Evolutionary conservation across 164 flowering plant species (phyloP).

Genomic region (Cinnamomum chago): DNA sequence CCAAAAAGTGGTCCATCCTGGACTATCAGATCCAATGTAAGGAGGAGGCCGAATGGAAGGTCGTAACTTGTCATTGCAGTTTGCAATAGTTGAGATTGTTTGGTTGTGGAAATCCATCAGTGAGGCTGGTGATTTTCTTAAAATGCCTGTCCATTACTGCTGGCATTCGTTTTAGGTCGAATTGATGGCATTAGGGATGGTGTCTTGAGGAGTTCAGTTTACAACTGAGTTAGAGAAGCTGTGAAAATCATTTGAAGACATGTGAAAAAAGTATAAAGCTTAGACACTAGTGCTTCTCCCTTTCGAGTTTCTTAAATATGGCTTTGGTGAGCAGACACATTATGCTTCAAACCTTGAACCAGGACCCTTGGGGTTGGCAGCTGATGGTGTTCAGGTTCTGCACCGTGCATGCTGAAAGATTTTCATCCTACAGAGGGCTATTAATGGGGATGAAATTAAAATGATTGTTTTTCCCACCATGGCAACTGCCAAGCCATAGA

Average conservation of each 20-base stretch:
- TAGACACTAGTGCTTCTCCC: background rate
- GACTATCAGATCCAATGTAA: constrained; percentile 10
- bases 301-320: background rate
- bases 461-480: no score
- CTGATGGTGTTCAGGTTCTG: no score
- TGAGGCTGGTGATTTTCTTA: constrained; percentile 26
- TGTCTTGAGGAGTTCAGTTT: constrained; percentile 4
- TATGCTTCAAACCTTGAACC: background rate
- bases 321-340: background rate
- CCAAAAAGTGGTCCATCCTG: background rate
- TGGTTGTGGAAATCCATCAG: constrained; percentile 19
- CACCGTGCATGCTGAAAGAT: no score
- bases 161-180: constrained; percentile 12
- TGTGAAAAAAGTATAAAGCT: constrained; percentile 15
- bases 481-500: no score
- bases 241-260: background rate
- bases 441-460: no score
- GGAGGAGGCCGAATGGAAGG: constrained; percentile 15
- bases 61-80: constrained; percentile 20
- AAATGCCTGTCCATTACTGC: constrained; percentile 20
- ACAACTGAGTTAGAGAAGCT: background rate
- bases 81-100: constrained; percentile 17
- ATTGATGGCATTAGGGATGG: constrained; percentile 7
- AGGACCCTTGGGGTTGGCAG: background rate
- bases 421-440: no score